Base-by-base conservation (phyloP, 495 filamentous ascomycete genomes). In the Talaromyces stipitatus region DNA sequence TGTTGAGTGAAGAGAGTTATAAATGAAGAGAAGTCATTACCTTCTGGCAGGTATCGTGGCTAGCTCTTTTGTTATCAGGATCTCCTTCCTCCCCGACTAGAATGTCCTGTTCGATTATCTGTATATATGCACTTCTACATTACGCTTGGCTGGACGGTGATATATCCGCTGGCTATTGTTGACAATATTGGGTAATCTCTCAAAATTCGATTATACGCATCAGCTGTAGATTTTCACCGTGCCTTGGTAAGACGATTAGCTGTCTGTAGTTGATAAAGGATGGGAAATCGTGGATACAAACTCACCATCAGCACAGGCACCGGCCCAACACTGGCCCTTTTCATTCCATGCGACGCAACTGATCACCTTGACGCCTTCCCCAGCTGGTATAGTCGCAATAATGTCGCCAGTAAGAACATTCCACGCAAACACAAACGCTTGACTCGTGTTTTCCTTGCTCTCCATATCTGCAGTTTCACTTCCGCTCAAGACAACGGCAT, bases 401-500 rank as follows among this genome's bases (percentile, higher is more conserved):
- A 87, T 64, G 54, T 84, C 82, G 1, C 91, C 92, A 36, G 77
- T 87, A 50, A 96, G 62, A n/a, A 95, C 66, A 79, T 96, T 92
- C 90, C 92, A 97, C 11, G 85, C 89, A 78, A 87, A 90, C 16
- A 95, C 78, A 33, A 56, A 61, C 2, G 75, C 74, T 61, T 83
- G 79, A 8, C 85, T 86, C 56, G 84, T 75, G 2, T 64, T 58
- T 3, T 67, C 64, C 14, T 66, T 71, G 28, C 71, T 68, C 0
- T 69, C 62, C 2, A 53, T 65, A 6, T 36, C 61, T 24, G 60
- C 62, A 36, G 74, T 74, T 71, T 97, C 92, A 61, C 88, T 87
- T n/a, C 94, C 94, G 55, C 83, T 87, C 20, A 98, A 64, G 8
- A 95, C 89, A 30, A 84, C 86, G 33, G 81, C 82, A 69, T 95